Evolutionary conservation across 805 yeast genomes (phyloP).

Genomic region (Kluyveromyces dobzhanskii): DNA sequence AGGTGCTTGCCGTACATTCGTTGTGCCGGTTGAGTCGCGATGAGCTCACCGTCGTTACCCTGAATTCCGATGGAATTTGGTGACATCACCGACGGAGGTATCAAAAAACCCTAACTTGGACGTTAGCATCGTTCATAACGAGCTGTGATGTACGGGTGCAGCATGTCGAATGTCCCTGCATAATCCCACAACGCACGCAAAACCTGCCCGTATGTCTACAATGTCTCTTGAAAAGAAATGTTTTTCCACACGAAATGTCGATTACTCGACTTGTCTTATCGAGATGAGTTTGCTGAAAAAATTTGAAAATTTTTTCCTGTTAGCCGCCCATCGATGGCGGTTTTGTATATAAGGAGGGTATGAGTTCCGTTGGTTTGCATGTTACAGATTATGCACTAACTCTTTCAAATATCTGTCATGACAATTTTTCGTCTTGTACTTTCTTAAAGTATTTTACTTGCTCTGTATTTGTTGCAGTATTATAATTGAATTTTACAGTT

Average conservation of each 20-base stretch:
- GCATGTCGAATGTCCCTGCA: not conserved
- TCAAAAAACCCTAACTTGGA: not conserved
- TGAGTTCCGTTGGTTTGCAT: not conserved
- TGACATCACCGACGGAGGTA: constrained; percentile 6
- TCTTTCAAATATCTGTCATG: not conserved
- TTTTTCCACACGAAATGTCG: no score
- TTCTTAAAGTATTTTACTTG: not conserved
- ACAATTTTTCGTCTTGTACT: not conserved
- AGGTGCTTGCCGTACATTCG: no score
- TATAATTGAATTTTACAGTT: no score
- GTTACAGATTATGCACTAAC: not conserved
- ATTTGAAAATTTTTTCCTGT: no score
- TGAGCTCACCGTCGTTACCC: not conserved
- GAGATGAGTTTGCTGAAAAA: no score
- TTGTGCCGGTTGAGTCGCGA: no score
- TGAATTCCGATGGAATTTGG: not conserved
- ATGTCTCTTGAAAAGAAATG: no score
- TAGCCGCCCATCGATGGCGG: no score
- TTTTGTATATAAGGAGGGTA: constrained; percentile 4
- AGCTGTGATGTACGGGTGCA: not conserved
- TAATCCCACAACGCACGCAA: no score
- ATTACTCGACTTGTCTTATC: no score
- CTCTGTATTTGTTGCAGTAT: not conserved
- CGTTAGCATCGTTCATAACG: not conserved
- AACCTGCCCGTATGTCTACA: no score